These are phyloP conservation scores for Prosopis cineraria DNA, from an alignment of 306 rosid genomes.

Conservation along the genomic window DNA sequence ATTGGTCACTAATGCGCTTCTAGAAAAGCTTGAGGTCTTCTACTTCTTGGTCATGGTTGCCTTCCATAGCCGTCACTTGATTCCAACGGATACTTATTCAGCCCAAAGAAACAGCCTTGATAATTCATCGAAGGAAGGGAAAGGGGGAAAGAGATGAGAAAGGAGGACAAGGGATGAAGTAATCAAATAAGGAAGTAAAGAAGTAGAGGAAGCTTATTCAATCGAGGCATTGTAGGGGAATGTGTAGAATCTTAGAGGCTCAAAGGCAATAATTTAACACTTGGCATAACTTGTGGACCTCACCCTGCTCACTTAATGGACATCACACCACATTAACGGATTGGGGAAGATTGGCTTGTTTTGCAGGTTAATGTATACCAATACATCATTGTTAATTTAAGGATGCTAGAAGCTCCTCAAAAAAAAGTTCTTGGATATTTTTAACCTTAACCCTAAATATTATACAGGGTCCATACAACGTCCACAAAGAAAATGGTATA, in stretches of 20 bases:
- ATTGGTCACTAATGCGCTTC: conserved; percentile 66
- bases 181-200: conserved; percentile 15
- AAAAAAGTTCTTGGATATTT: too few relatives aligned
- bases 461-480: too few relatives aligned
- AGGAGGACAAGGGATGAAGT: neutral
- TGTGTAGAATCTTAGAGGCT: conserved; percentile 10
- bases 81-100: conserved; percentile 89
- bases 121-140: conserved; percentile 68
- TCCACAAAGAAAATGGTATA: too few relatives aligned
- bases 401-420: too few relatives aligned
- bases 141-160: neutral
- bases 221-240: neutral
- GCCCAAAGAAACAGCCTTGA: conserved; percentile 82
- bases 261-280: too few relatives aligned
- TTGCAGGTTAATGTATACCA: too few relatives aligned
- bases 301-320: too few relatives aligned
- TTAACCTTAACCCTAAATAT: too few relatives aligned
- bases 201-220: neutral
- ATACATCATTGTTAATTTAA: too few relatives aligned
- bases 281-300: too few relatives aligned
- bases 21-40: conserved; percentile 90
- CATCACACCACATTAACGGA: too few relatives aligned
- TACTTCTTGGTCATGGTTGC: conserved; percentile 68
- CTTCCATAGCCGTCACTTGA: conserved; percentile 89
- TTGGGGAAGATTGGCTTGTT: too few relatives aligned